Base-by-base conservation (phyloP, 305 asterid genomes). In the Fraxinus xanthoxyloides region DNA sequence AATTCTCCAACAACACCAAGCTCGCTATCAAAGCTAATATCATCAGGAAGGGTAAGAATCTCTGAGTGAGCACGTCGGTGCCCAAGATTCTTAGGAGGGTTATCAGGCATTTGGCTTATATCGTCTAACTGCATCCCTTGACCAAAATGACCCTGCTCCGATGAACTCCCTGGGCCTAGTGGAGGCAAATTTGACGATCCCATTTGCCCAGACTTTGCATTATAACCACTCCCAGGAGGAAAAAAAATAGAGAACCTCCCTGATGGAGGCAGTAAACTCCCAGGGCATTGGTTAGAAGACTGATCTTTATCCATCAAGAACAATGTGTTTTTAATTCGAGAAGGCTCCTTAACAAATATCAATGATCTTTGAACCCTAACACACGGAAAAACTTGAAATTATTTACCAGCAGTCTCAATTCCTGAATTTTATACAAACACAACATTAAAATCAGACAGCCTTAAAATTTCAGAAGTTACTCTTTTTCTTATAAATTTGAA, bases 1-100 rank as follows among this genome's bases (percentile, higher is more conserved):
- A 94, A 88, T 70, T 97, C 98, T 26, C 98, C 99, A 77, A 97
- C 98, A 81, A 94, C 93, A 46, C 99, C 99, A 76, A 97, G 94
- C 86, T 97, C 98, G 77, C 97, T 93, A 77, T 97, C 99, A 43
- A 96, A 97, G 92, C 95, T 97, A 61, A 94, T 91, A 80, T 96
- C 98, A 85, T 96, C 99, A 0, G 99, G 99, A 69, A 96, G 97
- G 78, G 98, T 94, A 34, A 96, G 92, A 88, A 93, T 94, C 92
- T 96, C 99, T 0, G 99, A 96, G 84, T 92, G 99, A 23, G 98
- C 99, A 12, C 99, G 98, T 76, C 99, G 85, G 54, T 96, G 99
- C 36, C 99, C 98, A 85, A 89, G 74, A 80, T 88, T 90, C 92
- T 92, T 96, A 7, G 95, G 92, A 30, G 98, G 99, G 85, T 93